These are phyloP conservation scores for Carallia pectinifolia DNA, from an alignment of 345 rosid genomes.

Conservation along the genomic window DNA sequence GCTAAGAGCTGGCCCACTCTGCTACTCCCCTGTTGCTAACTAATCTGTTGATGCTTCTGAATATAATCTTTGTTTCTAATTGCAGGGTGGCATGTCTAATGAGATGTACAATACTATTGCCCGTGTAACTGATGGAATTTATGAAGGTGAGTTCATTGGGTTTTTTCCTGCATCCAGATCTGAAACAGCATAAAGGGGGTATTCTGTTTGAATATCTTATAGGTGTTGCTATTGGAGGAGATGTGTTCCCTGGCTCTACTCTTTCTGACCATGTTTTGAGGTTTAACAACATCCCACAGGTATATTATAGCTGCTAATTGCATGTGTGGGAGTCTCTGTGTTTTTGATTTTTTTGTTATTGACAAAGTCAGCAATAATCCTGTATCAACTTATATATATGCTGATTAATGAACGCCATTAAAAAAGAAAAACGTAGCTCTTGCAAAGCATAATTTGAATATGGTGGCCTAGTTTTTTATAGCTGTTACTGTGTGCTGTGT, in stretches of 20 bases:
- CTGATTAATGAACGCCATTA: background rate
- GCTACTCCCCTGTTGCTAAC: background rate
- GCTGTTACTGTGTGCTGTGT: too few relatives aligned
- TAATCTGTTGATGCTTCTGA: conserved; percentile 8
- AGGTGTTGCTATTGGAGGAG: conserved; percentile 99
- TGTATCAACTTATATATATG: too few relatives aligned
- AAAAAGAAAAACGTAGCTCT: background rate
- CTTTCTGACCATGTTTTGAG: conserved; percentile 89
- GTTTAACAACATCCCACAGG: conserved; percentile 97
- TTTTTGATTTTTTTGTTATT: background rate
- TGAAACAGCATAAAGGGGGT: conserved; percentile 3
- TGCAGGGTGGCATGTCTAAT: conserved; percentile 98
- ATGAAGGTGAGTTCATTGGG: conserved; percentile 57
- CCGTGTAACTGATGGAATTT: conserved; percentile 94
- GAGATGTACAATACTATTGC: conserved; percentile 89
- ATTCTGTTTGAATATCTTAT: conserved; percentile 24
- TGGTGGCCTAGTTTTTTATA: too few relatives aligned
- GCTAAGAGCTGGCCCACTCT: too few relatives aligned
- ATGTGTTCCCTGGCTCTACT: conserved; percentile 96
- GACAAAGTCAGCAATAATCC: background rate
- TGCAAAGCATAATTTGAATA: too few relatives aligned
- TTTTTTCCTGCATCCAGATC: conserved; percentile 5
- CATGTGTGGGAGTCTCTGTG: too few relatives aligned
- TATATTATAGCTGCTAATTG: conserved; percentile 20
- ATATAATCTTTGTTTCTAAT: background rate